Evolutionary conservation across 2,329 filamentous ascomycete species (phyloP), one percentile per base, ranked within the genome.

Genomic region (Fusarium sp.): DNA sequence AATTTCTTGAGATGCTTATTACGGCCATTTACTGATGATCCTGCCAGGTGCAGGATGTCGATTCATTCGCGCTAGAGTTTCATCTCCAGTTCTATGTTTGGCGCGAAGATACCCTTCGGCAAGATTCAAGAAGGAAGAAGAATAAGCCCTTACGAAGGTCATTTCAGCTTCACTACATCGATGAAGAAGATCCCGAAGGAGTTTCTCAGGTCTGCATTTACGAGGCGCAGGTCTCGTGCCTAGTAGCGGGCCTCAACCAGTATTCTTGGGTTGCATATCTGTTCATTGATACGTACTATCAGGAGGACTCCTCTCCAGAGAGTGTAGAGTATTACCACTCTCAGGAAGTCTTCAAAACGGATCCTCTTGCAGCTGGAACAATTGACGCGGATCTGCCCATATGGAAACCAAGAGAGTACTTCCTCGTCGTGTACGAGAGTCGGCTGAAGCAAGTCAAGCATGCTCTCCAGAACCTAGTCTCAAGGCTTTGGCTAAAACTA

Each of bases 41-140:
- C n/a, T n/a, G n/a, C n/a, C n/a, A n/a, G n/a, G n/a, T n/a, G n/a
- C n/a, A n/a, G n/a, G n/a, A n/a, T n/a, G n/a, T n/a, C n/a, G n/a
- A n/a, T 2, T 9, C 63, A 0, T 67, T 66, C 20, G 61, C 50
- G 3, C 11, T 67, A 0, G 66, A 65, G 10, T 67, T 67, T 10
- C 66, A 67, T 7, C 9, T 67, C 0, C 66, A 65, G 4, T 67
- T 58, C 32, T 65, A 41, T 14, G 66, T 67, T 6, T 66, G 60
- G 50, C 37, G 66, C 2, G 66, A 67, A 50, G 50, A 34, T n/a
- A 7, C 1, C 0, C 5, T 39, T 7, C 45, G 34, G 10, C 18
- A 1, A 2, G 65, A 67, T 2, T 3, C 6, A 20, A 67, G 65
- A 11, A 58, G 41, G 23, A 65, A 52, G 27, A 67, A 41, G 1